Base-by-base conservation (phyloP, 2,329 filamentous ascomycete species). In the Colletotrichum australisinense region DNA sequence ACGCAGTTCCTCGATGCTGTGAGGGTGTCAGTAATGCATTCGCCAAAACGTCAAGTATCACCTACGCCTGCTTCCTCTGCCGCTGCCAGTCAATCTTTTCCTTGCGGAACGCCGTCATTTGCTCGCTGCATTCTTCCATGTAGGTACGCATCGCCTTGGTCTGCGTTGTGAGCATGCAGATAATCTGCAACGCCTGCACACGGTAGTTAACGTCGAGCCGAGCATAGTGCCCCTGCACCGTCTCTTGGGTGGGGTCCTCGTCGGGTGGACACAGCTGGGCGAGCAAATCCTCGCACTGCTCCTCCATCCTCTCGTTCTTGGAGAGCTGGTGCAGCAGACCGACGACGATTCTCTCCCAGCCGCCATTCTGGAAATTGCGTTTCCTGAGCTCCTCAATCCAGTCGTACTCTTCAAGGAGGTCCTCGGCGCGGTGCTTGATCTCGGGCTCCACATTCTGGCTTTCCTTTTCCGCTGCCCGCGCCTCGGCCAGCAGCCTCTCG, bases 41-140 rank as follows among this genome's bases (percentile, higher is more conserved):
- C 24, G 9, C 22, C 46, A n/a, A 2, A 26, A 16, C 6, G 8
- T 12, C 4, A 30, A 49, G 67, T 35, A 5, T 22, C 28, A 88
- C 90, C 83, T 85, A 92, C 89, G 87, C 85, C 81, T 89, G 87
- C 77, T 92, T 92, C 75, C 93, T 92, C 77, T 93, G 91, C 76
- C 95, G 91, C 83, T 98, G 96, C 83, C 92, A 93, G 76, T 97
- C 94, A 74, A 98, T 98, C 85, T 98, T 98, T 80, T 97, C 94
- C 83, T 99, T 99, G 63, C 97, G 92, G 79, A 97, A 95, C 67
- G 92, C 91, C 1, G 97, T 99, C 95, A 98, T 98, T 67, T 95
- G 94, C 79, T 96, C 94, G 76, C 93, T 95, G 83, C 95, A 97
- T 75, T 96, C 93, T 77, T 98, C 95, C 87, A 99, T 93, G 80